Evolutionary conservation across 768 basidiomycete species (phyloP).

Genomic region (Termitomyces sp.): DNA sequence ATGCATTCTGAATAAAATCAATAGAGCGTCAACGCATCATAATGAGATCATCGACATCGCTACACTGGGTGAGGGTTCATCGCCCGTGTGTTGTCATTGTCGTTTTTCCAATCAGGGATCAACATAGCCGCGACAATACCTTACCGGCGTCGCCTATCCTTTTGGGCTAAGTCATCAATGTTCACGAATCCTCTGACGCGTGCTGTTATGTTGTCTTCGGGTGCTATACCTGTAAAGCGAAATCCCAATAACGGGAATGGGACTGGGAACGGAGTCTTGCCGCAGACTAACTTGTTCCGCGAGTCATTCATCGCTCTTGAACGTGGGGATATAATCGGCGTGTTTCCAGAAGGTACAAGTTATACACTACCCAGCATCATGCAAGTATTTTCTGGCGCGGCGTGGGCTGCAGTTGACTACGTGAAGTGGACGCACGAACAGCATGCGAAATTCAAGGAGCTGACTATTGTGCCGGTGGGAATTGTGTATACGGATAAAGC

Average conservation of each 20-base stretch:
- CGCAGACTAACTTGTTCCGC: conserved; percentile 47
- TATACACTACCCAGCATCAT: conserved; percentile 42
- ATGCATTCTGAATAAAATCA: background rate
- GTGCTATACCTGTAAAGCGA: conserved; percentile 28
- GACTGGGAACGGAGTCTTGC: background rate
- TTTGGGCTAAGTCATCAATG: conserved; percentile 69
- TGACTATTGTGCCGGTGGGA: conserved; percentile 55
- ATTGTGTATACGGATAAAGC: conserved; percentile 70
- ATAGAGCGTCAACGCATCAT: conserved; percentile 55
- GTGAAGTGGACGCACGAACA: conserved; percentile 29
- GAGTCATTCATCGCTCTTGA: conserved; percentile 54
- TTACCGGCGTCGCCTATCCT: conserved; percentile 49
- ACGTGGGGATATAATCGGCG: conserved; percentile 49
- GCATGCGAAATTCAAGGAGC: conserved; percentile 18
- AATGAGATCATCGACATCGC: conserved; percentile 67
- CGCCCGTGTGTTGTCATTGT: background rate
- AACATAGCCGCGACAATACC: conserved; percentile 50
- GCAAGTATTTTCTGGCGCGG: conserved; percentile 55
- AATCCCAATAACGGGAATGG: background rate
- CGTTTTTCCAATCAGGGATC: background rate
- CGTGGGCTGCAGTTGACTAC: conserved; percentile 72
- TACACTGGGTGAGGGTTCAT: conserved; percentile 18
- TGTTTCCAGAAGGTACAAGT: conserved; percentile 64
- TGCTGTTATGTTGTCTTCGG: conserved; percentile 51
- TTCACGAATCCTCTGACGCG: conserved; percentile 54